Base-by-base conservation (phyloP, 495 filamentous ascomycete species). In the Penicillium angulare region DNA sequence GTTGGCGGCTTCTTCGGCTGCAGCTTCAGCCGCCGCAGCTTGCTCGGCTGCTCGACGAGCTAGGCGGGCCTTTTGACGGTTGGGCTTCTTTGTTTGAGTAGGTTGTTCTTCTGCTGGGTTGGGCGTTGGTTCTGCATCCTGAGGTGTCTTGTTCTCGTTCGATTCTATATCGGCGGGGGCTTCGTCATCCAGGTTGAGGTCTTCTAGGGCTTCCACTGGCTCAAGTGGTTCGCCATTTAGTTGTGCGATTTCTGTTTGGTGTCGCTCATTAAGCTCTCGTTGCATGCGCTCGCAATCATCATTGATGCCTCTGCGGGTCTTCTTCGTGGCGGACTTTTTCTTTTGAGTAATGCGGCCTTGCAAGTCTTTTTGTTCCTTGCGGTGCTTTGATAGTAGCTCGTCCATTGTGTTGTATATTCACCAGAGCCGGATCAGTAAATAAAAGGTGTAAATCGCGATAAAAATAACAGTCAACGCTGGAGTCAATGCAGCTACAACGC, bases 261-360 rank as follows among this genome's bases (percentile, higher is more conserved):
- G 91, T 39, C 68, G 71, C 48, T 86, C 83, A 40, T 79, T 80
- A n/a, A 92, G 66, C 26, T 86, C 75, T 16, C 73, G 65, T 67
- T 92, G 88, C 48, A 92, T 77, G 47, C 79, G 72, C 23, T 84
- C 85, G 66, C 90, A 93, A 71, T 95, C 88, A 53, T 90, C 84
- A 59, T 88, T 91, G 56, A 97, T 78, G 33, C 86, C 86, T 68
- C 90, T 95, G 24, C 93, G 83, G 13, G 90, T 97, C 79, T 96
- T 97, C 73, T 97, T 98, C 31, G 87, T 93, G 21, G 93, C 91
- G 46, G 84, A 80, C 73, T 96, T 97, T 75, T 96, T 97, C 74
- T 96, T 96, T 72, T 89, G 90, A 6, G 89, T 96, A 54, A 93
- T 85, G 20, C 85, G 82, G 29, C 80, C 74, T 71, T 92, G 87